Conservation (phyloP, 192 early-diverging fungal species). For the Coemansia sp. region DNA sequence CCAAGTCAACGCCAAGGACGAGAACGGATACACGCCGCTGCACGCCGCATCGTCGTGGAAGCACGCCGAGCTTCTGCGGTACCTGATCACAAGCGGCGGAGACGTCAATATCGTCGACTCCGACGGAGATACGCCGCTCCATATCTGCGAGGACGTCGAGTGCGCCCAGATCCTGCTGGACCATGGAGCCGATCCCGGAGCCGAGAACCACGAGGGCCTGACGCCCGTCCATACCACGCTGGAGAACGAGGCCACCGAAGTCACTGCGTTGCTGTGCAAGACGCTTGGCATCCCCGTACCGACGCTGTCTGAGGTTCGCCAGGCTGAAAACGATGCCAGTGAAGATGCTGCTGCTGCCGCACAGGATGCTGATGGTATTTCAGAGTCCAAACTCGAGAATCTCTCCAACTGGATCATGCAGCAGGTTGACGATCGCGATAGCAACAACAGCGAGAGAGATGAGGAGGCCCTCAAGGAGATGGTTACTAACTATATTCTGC, state of each 20-base stretch:
- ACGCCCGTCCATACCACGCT: constrained; percentile 56
- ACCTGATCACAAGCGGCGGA: constrained; percentile 63
- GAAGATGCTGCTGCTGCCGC: constrained; percentile 23
- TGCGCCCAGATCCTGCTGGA: constrained; percentile 67
- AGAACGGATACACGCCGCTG: constrained; percentile 80
- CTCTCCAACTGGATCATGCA: constrained; percentile 63
- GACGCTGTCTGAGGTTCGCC: constrained; percentile 36
- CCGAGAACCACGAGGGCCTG: constrained; percentile 64
- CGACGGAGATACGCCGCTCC: constrained; percentile 84
- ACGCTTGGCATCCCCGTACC: constrained; percentile 59
- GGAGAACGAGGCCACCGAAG: constrained; percentile 66
- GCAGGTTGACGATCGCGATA: constrained; percentile 56
- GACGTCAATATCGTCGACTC: constrained; percentile 71
- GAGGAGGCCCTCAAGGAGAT: constrained; percentile 63
- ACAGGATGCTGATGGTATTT: constrained; percentile 18
- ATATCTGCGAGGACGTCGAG: constrained; percentile 69
- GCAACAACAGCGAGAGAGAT: constrained; percentile 25
- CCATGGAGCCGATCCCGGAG: constrained; percentile 67
- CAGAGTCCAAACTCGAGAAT: constrained; percentile 49
- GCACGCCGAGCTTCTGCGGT: constrained; percentile 65
- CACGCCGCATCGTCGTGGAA: constrained; percentile 78
- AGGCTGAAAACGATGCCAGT: constrained; percentile 24
- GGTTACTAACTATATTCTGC: constrained; percentile 55
- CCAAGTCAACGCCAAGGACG: constrained; percentile 67
- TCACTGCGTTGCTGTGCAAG: constrained; percentile 62